Evolutionary conservation across 345 rosid species (phyloP), one percentile per base, ranked within the genome.

Genomic region (Toxicodendron radicans): DNA sequence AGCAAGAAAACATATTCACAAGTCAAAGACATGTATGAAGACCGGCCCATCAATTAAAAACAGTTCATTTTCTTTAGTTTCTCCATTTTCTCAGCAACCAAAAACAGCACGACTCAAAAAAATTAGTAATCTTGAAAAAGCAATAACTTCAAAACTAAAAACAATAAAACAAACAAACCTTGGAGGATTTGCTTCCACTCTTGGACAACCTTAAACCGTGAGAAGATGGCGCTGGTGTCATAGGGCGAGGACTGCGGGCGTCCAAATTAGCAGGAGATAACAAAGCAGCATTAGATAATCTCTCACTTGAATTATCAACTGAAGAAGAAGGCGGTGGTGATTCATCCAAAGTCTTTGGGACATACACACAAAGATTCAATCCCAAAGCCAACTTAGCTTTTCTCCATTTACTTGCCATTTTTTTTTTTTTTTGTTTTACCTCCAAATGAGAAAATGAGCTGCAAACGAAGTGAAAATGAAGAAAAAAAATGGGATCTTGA

Each of bases 391-490:
- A 82, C 84, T 90, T 94, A 62, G 87, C 94, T 68, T 86, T 94
- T 69, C 94, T 87, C 98, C 98, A 94, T 75, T 87, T 94, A 81
- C 83, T 89, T 64, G 83, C 88, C 98, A 91, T 93, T 79, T 83
- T 8, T 5, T 7, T 8, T 5, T 7, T 5, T 6, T 38, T 38
- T 5, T 38, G 43, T 38, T 70, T 38, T n/a, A 17, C 41, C 49
- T 23, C 14, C 33, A 43, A 70, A 51, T 3, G 1, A 16, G 18
- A 51, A 11, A 49, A 51, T 13, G 43, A 38, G 33, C 60, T 17
- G 57, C 23, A 46, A 61, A 62, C 10, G 48, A 59, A 52, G 60
- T 18, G 58, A 56, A 64, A 81, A 77, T 70, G 64, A 75, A 64
- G 75, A 9, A 82, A 72, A 64, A 59, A 38, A 38, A 38, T 14